Evolutionary conservation across 2,329 filamentous ascomycete species (phyloP).

Genomic region (Aspergillus clavatus): DNA sequence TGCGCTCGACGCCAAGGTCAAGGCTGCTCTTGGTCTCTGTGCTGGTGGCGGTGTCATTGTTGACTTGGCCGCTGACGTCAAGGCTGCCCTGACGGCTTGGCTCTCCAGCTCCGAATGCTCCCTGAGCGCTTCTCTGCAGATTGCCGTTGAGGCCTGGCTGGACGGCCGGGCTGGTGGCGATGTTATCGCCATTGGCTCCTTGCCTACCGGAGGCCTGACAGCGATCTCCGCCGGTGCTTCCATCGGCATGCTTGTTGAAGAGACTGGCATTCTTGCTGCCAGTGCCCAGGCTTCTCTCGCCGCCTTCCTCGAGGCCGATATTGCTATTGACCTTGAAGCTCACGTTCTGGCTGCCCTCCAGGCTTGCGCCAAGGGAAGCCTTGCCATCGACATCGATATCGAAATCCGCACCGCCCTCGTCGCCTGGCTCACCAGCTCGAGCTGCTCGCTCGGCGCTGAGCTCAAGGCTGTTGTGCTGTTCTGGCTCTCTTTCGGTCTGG

Average conservation of each 20-base stretch:
- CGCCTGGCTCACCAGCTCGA: constrained; percentile 28
- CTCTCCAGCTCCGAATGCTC: constrained; percentile 24
- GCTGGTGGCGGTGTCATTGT: constrained; percentile 30
- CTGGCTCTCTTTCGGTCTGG: constrained; percentile 33
- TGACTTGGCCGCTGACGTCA: constrained; percentile 29
- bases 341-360: constrained; percentile 27
- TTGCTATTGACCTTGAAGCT: constrained; percentile 24
- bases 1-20: constrained; percentile 24
- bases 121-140: constrained; percentile 27
- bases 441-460: constrained; percentile 32
- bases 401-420: constrained; percentile 29
- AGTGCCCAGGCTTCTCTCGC: constrained; percentile 27
- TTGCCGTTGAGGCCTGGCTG: constrained; percentile 29
- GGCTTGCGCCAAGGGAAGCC: constrained; percentile 25
- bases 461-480: constrained; percentile 34
- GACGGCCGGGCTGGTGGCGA: constrained; percentile 24
- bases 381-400: constrained; percentile 23
- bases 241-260: constrained; percentile 26
- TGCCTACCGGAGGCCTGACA: constrained; percentile 26
- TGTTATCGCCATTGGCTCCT: constrained; percentile 24
- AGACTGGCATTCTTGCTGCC: constrained; percentile 24
- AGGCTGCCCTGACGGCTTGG: constrained; percentile 29
- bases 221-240: constrained; percentile 32
- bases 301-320: constrained; percentile 30
- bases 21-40: constrained; percentile 31